A percentile compares a stretch with the other conserved stretches of the same genome.
phyloP scores from a whole-genome alignment of 495 filamentous ascomycete genomes.

The Aspergillus ellipticus region DNA sequence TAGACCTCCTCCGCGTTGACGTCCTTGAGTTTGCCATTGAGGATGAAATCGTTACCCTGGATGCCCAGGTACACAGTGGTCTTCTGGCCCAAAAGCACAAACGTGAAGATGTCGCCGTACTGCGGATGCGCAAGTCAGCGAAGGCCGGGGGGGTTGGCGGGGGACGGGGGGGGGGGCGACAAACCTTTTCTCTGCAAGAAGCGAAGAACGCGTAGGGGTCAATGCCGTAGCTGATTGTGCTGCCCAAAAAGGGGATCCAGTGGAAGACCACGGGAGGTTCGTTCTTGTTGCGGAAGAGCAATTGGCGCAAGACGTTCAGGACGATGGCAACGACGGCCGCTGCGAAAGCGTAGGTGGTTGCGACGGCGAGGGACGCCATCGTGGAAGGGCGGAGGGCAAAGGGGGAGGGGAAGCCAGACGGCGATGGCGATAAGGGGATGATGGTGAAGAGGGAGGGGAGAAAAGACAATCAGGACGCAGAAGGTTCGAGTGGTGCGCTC shows the following conservation, averaged over 20 bases:
- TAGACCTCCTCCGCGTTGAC: constrained; percentile 82
- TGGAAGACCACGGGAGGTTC: constrained; percentile 82
- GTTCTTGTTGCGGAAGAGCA: constrained; percentile 65
- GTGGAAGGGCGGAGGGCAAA: background rate
- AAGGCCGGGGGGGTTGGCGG: background rate
- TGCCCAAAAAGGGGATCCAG: constrained; percentile 77
- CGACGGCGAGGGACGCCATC: constrained; percentile 17
- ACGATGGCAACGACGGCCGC: constrained; percentile 47
- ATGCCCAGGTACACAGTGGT: constrained; percentile 73
- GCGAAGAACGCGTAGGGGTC: constrained; percentile 79
- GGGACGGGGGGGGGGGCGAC: background rate
- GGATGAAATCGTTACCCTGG: constrained; percentile 82
- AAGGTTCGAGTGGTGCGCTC: background rate
- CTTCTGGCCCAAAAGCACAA: constrained; percentile 70
- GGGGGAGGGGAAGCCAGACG: background rate
- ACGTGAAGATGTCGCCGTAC: constrained; percentile 81
- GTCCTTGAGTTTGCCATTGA: constrained; percentile 80
- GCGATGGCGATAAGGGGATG: background rate
- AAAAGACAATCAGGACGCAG: background rate
- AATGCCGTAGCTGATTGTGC: constrained; percentile 76
- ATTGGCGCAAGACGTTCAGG: constrained; percentile 64
- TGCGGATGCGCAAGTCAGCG: constrained; percentile 24
- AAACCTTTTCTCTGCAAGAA: constrained; percentile 65
- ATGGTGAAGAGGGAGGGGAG: background rate
- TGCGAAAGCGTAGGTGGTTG: constrained; percentile 21